Conservation (phyloP, 306 rosid genomes). For the Betula pendula region DNA sequence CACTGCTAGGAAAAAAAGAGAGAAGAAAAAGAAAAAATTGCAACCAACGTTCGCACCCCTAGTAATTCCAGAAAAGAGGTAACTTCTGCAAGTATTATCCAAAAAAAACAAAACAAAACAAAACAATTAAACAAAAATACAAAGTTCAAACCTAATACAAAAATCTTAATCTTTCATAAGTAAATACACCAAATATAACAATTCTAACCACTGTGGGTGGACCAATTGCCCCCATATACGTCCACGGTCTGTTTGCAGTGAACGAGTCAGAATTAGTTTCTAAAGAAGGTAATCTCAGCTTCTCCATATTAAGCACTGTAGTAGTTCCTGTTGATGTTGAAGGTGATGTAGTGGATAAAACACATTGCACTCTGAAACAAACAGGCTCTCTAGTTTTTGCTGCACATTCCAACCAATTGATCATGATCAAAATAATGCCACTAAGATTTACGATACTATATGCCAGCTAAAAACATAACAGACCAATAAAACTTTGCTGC, state of each 20-base stretch:
- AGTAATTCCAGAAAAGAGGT: background rate
- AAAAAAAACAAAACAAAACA: no score
- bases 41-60: background rate
- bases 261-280: slow-evolving; percentile 43
- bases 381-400: slow-evolving; percentile 54
- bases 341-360: slow-evolving; percentile 54
- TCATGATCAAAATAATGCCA: slow-evolving; percentile 18
- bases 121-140: background rate
- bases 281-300: slow-evolving; percentile 50
- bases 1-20: background rate
- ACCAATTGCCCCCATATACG: slow-evolving; percentile 42
- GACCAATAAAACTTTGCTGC: background rate
- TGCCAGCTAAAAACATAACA: background rate
- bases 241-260: slow-evolving; percentile 50
- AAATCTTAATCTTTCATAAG: background rate
- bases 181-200: background rate
- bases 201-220: slow-evolving; percentile 52
- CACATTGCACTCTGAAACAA: slow-evolving; percentile 55
- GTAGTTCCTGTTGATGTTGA: slow-evolving; percentile 48
- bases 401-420: slow-evolving; percentile 41
- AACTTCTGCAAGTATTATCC: background rate
- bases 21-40: background rate
- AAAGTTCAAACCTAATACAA: background rate
- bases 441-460: background rate
- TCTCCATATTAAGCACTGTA: slow-evolving; percentile 53